Conservation (phyloP, 2,329 filamentous ascomycete genomes). For the Aspergillus alliaceus region DNA sequence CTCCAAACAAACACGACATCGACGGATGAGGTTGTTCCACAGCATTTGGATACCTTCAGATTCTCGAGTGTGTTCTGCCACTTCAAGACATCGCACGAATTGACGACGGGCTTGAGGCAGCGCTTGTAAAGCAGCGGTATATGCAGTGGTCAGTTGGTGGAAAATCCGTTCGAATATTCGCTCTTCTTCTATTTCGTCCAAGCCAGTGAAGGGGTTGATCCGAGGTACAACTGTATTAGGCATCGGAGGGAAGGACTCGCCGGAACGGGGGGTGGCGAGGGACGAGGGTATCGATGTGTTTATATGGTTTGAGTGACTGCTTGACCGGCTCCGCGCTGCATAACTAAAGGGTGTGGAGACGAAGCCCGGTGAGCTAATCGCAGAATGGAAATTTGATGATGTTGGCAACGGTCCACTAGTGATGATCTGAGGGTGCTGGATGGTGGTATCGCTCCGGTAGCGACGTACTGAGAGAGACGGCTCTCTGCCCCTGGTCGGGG, state of each 20-base stretch:
- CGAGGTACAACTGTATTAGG: constrained; percentile 49
- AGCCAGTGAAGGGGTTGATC: constrained; percentile 58
- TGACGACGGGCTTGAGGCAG: constrained; percentile 70
- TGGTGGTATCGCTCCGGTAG: constrained; percentile 52
- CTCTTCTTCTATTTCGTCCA: constrained; percentile 71
- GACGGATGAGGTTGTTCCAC: constrained; percentile 70
- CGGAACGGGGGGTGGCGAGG: constrained; percentile 71
- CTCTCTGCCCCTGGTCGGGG: constrained; percentile 49
- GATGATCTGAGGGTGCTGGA: constrained; percentile 44
- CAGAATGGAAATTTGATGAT: constrained; percentile 27
- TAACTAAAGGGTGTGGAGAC: constrained; percentile 33
- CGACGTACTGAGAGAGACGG: constrained; percentile 45
- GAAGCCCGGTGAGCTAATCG: constrained; percentile 32
- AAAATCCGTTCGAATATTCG: constrained; percentile 80
- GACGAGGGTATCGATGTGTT: constrained; percentile 48
- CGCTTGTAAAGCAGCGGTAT: constrained; percentile 69
- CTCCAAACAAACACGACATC: constrained; percentile 68
- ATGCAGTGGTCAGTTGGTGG: constrained; percentile 70
- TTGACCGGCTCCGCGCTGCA: constrained; percentile 44
- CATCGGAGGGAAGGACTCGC: constrained; percentile 69
- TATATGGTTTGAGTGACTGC: constrained; percentile 56
- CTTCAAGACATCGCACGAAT: constrained; percentile 63
- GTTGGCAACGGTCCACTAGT: constrained; percentile 32
- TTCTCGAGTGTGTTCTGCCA: constrained; percentile 60
- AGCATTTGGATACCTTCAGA: constrained; percentile 62